Conservation (phyloP, 169 alveolate species). For the Theileria luwenshuni region DNA sequence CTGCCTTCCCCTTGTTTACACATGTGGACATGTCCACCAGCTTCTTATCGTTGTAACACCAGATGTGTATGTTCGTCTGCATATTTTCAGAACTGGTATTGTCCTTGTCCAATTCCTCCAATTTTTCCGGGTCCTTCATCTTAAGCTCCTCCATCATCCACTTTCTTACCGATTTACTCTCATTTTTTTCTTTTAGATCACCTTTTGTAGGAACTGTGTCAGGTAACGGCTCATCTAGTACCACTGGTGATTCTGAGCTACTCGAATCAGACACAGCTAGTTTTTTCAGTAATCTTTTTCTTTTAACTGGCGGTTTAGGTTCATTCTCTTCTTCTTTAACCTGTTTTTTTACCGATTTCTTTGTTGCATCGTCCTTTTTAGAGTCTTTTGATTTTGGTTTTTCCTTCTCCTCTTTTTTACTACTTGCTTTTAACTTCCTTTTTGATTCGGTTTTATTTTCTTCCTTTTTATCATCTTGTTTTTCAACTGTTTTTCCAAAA, state of each 20-base stretch:
- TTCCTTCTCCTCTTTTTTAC: neutral
- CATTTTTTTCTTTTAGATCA: neutral
- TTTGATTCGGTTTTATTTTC: no score
- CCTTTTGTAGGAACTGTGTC: neutral
- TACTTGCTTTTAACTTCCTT: neutral
- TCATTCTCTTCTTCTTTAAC: conserved; percentile 19
- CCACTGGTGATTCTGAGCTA: neutral
- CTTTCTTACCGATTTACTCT: neutral
- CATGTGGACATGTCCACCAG: conserved; percentile 14
- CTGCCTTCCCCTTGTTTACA: conserved; percentile 10
- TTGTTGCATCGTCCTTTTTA: neutral
- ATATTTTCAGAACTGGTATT: conserved; percentile 4
- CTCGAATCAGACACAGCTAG: conserved; percentile 9
- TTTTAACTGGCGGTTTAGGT: neutral
- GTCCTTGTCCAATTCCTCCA: conserved; percentile 10
- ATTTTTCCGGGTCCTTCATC: conserved; percentile 5
- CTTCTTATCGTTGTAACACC: conserved; percentile 22
- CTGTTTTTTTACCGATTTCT: neutral
- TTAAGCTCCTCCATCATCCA: neutral
- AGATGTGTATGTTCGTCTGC: conserved; percentile 24
- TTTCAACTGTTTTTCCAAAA: conserved; percentile 17
- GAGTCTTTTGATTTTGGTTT: neutral
- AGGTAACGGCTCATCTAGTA: neutral
- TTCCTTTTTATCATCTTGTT: no score
- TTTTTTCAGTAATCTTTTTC: conserved; percentile 19